phyloP scores from a whole-genome alignment of 176 grass and related monocot genomes.

The Miscanthus lutarioriparius region DNA sequence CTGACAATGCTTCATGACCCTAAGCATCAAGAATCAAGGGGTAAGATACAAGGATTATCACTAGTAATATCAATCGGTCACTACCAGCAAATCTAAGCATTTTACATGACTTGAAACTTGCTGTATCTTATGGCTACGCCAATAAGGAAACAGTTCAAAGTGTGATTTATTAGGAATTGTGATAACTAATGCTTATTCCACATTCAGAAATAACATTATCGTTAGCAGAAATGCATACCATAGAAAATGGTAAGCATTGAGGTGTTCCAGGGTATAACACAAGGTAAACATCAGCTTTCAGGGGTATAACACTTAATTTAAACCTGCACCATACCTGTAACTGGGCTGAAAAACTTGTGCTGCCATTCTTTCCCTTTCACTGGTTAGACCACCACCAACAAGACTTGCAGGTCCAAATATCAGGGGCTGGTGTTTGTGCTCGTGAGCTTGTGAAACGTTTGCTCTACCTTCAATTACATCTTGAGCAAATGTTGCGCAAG shows the following conservation, averaged over 20 bases:
- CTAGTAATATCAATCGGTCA: not conserved
- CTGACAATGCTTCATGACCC: not conserved
- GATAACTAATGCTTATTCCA: not conserved
- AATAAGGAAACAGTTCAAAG: not conserved
- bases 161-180: slow-evolving; percentile 11
- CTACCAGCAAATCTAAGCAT: not conserved
- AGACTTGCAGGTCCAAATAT: slow-evolving; percentile 95
- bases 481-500: slow-evolving; percentile 94
- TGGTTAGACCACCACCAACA: slow-evolving; percentile 63
- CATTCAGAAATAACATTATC: not conserved
- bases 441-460: slow-evolving; percentile 78
- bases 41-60: not conserved
- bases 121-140: not conserved
- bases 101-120: not conserved
- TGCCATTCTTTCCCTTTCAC: slow-evolving; percentile 71
- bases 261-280: not conserved
- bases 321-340: slow-evolving; percentile 59
- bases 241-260: not conserved
- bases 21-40: not conserved
- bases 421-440: slow-evolving; percentile 91
- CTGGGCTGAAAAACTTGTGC: slow-evolving; percentile 96
- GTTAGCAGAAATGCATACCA: not conserved
- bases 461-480: slow-evolving; percentile 94
- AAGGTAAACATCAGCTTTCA: not conserved
- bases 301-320: not conserved